Evolutionary conservation across 768 basidiomycete genomes (phyloP), one percentile per base, ranked within the genome.

Genomic region (Omphalotus guepiniiformis): DNA sequence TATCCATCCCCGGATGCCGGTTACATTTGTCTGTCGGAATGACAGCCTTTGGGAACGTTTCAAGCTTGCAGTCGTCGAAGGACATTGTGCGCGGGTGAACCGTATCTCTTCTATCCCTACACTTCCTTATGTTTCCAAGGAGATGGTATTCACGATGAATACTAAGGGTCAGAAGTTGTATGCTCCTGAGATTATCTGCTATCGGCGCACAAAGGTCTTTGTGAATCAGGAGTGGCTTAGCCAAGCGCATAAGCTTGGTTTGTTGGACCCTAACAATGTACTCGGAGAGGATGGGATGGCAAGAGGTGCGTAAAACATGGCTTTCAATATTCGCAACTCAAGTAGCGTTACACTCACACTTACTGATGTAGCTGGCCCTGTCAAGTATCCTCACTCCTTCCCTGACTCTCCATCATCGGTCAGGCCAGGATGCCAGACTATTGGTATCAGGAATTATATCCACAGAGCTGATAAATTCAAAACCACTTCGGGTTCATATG

Each of bases 1-100:
- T 6, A 54, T 60, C 6, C 43, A 29, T 7, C 56, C 56, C 5
- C 30, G 26, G 1, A 59, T 53, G 50, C 54, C 54, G 21, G 39
- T 41, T 16, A 21, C 39, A 21, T 22, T 41, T 12, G 18, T 41
- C 22, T 41, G 39, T 23, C 13, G 25, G 16, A 9, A 12, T 26
- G 25, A 41, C 26, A 7, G 8, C 8, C 15, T 41, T 5, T 41
- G 39, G 39, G 26, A 15, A 8, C 39, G 39, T 15, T 26, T 41
- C 9, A 5, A 8, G 9, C 6, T 7, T 23, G 26, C 39, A 6
- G 39, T 41, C 8, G 26, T 23, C 9, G 22, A 12, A 8, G 19
- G 26, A 5, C 39, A 41, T 41, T 13, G 8, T 7, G 5, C 22
- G 6, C 39, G 39, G 8, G 39, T 41, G 5, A 8, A 41, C 5